phyloP scores from a whole-genome alignment of 208 protist species.

The Trypanosoma lewisi region DNA sequence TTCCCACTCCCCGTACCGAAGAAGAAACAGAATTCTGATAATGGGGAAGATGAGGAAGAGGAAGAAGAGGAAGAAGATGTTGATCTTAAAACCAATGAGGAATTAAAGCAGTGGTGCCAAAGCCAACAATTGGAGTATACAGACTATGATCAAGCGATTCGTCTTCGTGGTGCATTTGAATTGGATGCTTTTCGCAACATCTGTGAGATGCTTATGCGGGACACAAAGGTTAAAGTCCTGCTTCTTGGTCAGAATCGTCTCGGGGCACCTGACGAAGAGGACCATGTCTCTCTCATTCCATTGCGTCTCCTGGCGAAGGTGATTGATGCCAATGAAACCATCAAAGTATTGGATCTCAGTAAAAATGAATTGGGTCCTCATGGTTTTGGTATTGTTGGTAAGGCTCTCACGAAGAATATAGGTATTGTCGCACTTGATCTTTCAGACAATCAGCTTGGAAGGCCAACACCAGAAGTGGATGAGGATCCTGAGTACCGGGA shows the following conservation, averaged over 20 bases:
- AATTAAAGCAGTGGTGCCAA: slow-evolving; percentile 53
- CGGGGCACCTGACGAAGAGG: slow-evolving; percentile 34
- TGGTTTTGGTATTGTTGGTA: slow-evolving; percentile 80
- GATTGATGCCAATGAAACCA: slow-evolving; percentile 73
- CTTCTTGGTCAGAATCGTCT: slow-evolving; percentile 47
- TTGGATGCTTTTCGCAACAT: slow-evolving; percentile 62
- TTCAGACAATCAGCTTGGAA: slow-evolving; percentile 57
- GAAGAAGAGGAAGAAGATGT: slow-evolving; percentile 34
- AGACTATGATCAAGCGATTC: slow-evolving; percentile 52
- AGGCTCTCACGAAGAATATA: slow-evolving; percentile 88
- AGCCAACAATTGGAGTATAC: slow-evolving; percentile 55
- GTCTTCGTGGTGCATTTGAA: slow-evolving; percentile 53
- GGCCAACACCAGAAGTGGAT: slow-evolving; percentile 44
- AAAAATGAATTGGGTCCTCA: slow-evolving; percentile 68
- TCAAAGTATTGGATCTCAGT: slow-evolving; percentile 80
- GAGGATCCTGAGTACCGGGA: slow-evolving; percentile 72
- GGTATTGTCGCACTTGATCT: slow-evolving; percentile 64
- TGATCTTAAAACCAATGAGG: slow-evolving; percentile 54
- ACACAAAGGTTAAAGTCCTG: slow-evolving; percentile 49
- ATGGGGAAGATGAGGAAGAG: slow-evolving; percentile 23
- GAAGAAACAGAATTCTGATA: slow-evolving; percentile 11
- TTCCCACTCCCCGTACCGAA: slow-evolving; percentile 57
- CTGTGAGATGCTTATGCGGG: slow-evolving; percentile 44
- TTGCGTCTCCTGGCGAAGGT: slow-evolving; percentile 56
- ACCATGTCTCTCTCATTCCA: slow-evolving; percentile 34